Evolutionary conservation across 1,284 basidiomycete genomes (phyloP).

Genomic region (Baeospora myosura): DNA sequence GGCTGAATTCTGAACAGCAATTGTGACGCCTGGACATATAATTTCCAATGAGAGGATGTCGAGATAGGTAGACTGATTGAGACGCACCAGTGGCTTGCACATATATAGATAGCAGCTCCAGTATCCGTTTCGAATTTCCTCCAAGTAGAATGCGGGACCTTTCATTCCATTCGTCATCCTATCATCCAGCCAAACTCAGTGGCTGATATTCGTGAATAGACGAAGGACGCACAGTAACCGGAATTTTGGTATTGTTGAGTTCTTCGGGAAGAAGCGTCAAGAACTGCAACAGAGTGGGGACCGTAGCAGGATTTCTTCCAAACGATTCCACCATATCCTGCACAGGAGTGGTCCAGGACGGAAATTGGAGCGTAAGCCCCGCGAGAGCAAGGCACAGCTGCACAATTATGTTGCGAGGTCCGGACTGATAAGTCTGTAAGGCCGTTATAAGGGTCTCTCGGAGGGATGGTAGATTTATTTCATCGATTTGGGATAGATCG

Average conservation of each 20-base stretch:
- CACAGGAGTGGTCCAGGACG: slow-evolving; percentile 82
- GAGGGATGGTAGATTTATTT: slow-evolving; percentile 65
- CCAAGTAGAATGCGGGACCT: slow-evolving; percentile 65
- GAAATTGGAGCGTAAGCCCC: slow-evolving; percentile 86
- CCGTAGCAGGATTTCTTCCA: slow-evolving; percentile 78
- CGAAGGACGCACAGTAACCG: slow-evolving; percentile 64
- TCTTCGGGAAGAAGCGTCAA: slow-evolving; percentile 91
- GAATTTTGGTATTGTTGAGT: slow-evolving; percentile 82
- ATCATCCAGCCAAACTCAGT: not conserved
- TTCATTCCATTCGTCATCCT: slow-evolving; percentile 78
- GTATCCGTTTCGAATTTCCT: slow-evolving; percentile 64
- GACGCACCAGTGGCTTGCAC: slow-evolving; percentile 77
- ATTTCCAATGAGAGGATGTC: no score
- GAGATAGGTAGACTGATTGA: slow-evolving; percentile 3
- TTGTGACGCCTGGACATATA: slow-evolving; percentile 79
- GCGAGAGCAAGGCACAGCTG: slow-evolving; percentile 89
- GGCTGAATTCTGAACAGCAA: slow-evolving; percentile 76
- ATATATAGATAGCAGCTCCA: slow-evolving; percentile 84
- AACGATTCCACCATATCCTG: slow-evolving; percentile 81
- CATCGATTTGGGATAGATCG: slow-evolving; percentile 86
- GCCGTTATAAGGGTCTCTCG: slow-evolving; percentile 84
- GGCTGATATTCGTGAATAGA: no score
- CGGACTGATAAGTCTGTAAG: slow-evolving; percentile 60
- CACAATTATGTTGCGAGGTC: slow-evolving; percentile 81
- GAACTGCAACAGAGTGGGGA: slow-evolving; percentile 84